Evolutionary conservation across 805 yeast genomes (phyloP).

Genomic region (Vanderwaltozyma yarrowii): DNA sequence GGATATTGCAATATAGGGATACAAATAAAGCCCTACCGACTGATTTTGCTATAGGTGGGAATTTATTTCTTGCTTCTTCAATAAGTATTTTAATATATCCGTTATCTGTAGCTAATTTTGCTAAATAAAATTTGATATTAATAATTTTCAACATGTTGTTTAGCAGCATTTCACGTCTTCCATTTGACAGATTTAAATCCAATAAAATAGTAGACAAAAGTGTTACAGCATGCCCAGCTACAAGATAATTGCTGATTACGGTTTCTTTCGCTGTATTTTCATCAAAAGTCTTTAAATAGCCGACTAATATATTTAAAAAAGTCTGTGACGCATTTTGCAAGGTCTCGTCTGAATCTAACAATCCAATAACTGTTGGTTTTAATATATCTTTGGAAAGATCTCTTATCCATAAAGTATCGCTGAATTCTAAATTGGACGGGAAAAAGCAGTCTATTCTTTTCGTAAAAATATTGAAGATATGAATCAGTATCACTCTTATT

Average conservation of each 20-base stretch:
- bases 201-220: conserved; percentile 27
- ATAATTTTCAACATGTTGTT: conserved; percentile 31
- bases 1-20: conserved; percentile 34
- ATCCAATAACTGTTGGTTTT: conserved; percentile 30
- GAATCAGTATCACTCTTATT: conserved; percentile 16
- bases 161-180: conserved; percentile 26
- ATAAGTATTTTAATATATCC: conserved; percentile 14
- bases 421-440: conserved; percentile 2
- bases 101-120: conserved; percentile 15
- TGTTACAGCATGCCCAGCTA: conserved; percentile 28
- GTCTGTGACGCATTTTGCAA: conserved; percentile 27
- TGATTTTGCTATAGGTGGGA: conserved; percentile 26
- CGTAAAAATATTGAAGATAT: conserved; percentile 15
- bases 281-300: conserved; percentile 11
- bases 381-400: conserved; percentile 9
- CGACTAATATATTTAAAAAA: conserved; percentile 23
- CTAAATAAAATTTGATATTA: conserved; percentile 27
- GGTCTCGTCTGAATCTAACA: conserved; percentile 28
- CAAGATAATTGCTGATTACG: conserved; percentile 7
- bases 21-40: conserved; percentile 41
- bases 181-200: conserved; percentile 19
- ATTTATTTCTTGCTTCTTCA: conserved; percentile 16
- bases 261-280: conserved; percentile 9
- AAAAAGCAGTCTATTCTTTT: conserved; percentile 11
- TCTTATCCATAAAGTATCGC: conserved; percentile 5